phyloP scores from a whole-genome alignment of 345 rosid species.

The Euphorbia peplus region DNA sequence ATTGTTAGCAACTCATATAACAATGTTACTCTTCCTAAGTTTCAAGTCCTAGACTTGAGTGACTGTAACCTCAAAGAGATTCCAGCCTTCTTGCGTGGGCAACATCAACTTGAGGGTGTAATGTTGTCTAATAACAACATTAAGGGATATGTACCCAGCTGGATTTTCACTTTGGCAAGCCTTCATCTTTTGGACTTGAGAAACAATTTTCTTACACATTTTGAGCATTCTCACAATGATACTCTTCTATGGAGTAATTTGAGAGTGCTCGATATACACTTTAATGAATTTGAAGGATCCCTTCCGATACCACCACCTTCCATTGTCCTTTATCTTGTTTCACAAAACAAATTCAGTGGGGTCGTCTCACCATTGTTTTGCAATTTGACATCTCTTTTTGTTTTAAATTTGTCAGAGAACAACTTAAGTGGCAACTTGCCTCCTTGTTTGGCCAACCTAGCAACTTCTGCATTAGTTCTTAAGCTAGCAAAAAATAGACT shows the following conservation, averaged over 20 bases:
- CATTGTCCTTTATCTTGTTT: neutral
- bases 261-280: neutral
- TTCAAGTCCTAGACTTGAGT: neutral
- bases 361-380: neutral
- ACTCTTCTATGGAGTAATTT: neutral
- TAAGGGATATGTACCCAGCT: conserved; percentile 6
- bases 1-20: neutral
- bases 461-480: neutral
- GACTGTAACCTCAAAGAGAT: conserved; percentile 18
- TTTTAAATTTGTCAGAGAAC: neutral
- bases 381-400: neutral
- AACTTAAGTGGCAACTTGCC: conserved; percentile 5
- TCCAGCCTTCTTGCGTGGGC: conserved; percentile 21
- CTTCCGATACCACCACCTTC: conserved; percentile 11
- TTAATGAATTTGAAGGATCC: conserved; percentile 2
- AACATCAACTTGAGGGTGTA: neutral
- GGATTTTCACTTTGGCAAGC: neutral
- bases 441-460: neutral
- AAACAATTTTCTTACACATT: conserved; percentile 3
- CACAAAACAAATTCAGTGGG: neutral
- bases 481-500: neutral
- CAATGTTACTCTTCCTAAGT: neutral
- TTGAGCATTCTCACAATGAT: neutral
- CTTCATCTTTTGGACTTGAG: neutral
- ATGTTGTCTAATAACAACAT: conserved; percentile 23